Conservation (phyloP, 139 green algal genomes). For the Bryopsis sp. region DNA sequence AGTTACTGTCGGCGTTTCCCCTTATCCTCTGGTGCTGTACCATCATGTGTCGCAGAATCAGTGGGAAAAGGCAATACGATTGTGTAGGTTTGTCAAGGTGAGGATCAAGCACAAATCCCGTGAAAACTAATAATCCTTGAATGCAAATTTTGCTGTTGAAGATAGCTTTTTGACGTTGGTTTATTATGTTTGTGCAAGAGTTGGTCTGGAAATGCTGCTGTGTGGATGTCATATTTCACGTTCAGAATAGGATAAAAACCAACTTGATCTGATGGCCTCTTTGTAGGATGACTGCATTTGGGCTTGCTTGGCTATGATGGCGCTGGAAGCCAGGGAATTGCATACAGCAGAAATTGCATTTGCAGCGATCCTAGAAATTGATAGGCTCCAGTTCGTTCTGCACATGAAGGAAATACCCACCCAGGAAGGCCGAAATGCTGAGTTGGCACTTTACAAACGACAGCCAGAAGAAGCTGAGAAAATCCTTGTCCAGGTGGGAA, state of each 20-base stretch:
- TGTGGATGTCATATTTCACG: no score
- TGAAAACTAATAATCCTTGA: slow-evolving; percentile 1
- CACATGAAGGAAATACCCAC: slow-evolving; percentile 47
- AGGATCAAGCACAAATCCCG: neutral
- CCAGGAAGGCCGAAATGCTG: slow-evolving; percentile 53
- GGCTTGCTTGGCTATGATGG: slow-evolving; percentile 59
- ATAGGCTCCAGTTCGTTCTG: slow-evolving; percentile 49
- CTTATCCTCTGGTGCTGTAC: slow-evolving; percentile 51
- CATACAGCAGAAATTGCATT: slow-evolving; percentile 58
- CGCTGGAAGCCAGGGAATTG: slow-evolving; percentile 52
- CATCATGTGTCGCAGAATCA: slow-evolving; percentile 35
- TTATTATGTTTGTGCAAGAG: no score
- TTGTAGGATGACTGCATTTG: slow-evolving; percentile 51
- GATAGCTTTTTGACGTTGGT: no score
- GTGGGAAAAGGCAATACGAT: slow-evolving; percentile 61
- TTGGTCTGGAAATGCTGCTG: no score
- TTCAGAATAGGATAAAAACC: no score
- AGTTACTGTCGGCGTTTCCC: slow-evolving; percentile 7
- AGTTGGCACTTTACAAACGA: slow-evolving; percentile 58
- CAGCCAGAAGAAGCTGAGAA: slow-evolving; percentile 52
- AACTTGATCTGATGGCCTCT: no score
- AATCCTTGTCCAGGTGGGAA: slow-evolving; percentile 55
- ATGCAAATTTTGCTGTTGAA: no score
- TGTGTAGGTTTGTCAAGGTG: slow-evolving; percentile 64
- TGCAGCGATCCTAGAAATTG: slow-evolving; percentile 49